Conservation (phyloP, 352 stramenopile genomes). For the Globisporangium spiculum region DNA sequence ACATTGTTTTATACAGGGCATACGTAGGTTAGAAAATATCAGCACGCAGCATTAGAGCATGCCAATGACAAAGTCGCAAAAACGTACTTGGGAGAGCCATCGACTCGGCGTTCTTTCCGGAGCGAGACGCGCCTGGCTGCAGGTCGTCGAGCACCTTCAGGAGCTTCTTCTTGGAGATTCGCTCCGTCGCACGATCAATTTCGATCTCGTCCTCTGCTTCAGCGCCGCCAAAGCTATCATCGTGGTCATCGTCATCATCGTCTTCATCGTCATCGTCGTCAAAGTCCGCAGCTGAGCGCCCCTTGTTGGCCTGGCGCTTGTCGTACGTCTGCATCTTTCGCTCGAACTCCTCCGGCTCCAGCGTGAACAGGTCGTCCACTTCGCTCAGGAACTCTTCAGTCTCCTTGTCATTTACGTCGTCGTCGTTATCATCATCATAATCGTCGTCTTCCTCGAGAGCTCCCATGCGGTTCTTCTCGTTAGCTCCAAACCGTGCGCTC, state of each 20-base stretch:
- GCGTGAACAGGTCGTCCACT: slow-evolving; percentile 63
- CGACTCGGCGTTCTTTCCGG: slow-evolving; percentile 47
- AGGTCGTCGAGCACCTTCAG: slow-evolving; percentile 69
- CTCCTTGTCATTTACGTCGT: slow-evolving; percentile 46
- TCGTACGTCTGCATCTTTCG: slow-evolving; percentile 52
- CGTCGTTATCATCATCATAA: slow-evolving; percentile 22
- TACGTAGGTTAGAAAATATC: background rate
- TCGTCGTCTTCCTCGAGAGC: slow-evolving; percentile 22
- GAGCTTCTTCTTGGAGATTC: slow-evolving; percentile 70
- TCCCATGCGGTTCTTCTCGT: slow-evolving; percentile 34
- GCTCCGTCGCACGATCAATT: slow-evolving; percentile 62
- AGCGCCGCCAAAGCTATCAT: slow-evolving; percentile 20
- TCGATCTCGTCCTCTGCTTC: slow-evolving; percentile 29
- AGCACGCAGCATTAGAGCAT: background rate
- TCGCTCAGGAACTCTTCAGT: slow-evolving; percentile 66
- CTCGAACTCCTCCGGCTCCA: slow-evolving; percentile 63
- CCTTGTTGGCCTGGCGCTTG: slow-evolving; percentile 34
- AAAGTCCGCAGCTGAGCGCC: background rate
- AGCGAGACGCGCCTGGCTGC: slow-evolving; percentile 28
- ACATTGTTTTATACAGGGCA: background rate
- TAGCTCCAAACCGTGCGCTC: slow-evolving; percentile 10
- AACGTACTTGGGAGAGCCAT: slow-evolving; percentile 27
- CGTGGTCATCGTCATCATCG: slow-evolving; percentile 18
- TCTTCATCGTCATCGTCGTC: slow-evolving; percentile 16
- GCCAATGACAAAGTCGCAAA: background rate